A percentile compares a stretch with the other conserved stretches of the same genome.
Conservation (phyloP, 331 rosid genomes). For the Rosa hybrid region DNA sequence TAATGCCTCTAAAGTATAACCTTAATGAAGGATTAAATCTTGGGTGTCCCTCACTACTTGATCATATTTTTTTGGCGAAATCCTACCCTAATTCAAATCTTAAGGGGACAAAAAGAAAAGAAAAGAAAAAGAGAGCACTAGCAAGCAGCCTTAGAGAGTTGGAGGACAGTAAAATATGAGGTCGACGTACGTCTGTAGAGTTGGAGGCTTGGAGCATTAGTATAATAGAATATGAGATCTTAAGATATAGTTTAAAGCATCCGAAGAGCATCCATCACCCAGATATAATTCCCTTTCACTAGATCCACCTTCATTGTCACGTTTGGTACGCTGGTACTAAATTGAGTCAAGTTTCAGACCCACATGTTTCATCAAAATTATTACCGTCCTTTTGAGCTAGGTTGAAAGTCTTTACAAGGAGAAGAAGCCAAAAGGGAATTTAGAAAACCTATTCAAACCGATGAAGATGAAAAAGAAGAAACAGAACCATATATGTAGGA, state of each 20-base stretch:
- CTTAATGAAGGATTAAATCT: too few relatives aligned
- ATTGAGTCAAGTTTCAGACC: not conserved
- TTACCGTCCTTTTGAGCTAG: not conserved
- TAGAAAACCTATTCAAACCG: not conserved
- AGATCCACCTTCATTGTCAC: not conserved
- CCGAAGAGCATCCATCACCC: not conserved
- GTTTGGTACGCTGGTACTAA: conserved; percentile 2
- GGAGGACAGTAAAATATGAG: not conserved
- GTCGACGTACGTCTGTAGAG: not conserved
- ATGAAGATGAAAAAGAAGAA: not conserved
- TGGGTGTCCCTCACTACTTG: too few relatives aligned
- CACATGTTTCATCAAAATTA: not conserved
- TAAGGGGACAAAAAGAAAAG: too few relatives aligned
- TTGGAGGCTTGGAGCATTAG: not conserved
- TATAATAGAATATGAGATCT: not conserved
- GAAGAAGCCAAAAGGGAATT: not conserved
- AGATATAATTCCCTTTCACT: not conserved
- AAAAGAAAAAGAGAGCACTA: too few relatives aligned
- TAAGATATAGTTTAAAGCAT: not conserved
- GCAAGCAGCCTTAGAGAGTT: too few relatives aligned
- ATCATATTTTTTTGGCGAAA: too few relatives aligned
- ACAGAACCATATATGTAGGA: not conserved
- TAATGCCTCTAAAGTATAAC: too few relatives aligned
- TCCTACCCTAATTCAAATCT: too few relatives aligned
- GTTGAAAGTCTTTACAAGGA: not conserved